Evolutionary conservation across 2,329 filamentous ascomycete species (phyloP), one percentile per base, ranked within the genome.

Genomic region (Colletotrichum gigasporum): DNA sequence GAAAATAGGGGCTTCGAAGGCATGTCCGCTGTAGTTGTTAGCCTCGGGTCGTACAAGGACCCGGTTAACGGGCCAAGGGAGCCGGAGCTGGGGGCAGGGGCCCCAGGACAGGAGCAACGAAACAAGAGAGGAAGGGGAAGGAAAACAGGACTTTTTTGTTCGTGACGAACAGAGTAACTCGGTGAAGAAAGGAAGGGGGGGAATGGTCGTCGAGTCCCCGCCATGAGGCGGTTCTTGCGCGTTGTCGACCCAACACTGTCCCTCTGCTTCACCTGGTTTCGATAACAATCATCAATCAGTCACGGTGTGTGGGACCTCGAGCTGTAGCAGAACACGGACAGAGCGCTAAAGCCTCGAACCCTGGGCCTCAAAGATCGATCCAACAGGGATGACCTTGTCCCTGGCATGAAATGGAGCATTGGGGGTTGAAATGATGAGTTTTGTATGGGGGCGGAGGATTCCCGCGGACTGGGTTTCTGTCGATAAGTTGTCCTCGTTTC

Each of bases 331-430:
- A 42, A 63, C 44, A 50, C 53, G 39, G 53, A 37, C 53, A 35
- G 20, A 39, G 50, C 53, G 59, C 59, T 44, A 63, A 50, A 58
- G 28, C 39, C 22, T 63, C 59, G 52, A 63, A 63, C 44, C 22
- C 44, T 58, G 44, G 55, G 47, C 55, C 59, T 26, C 37, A 53
- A 44, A 63, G 53, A 63, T 60, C 61, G 47, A 63, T 60, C 55
- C 47, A 24, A 26, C 39, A 18, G 44, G 60, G 37, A 20, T 18
- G 20, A 30, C 28, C 55, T 32, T 52, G 26, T 39, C 55, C 61
- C 47, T 47, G 20, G 16, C 47, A 22, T 34, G 24, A 12, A 16
- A 53, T 47, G 61, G 61, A 26, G 55, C 47, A 22, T 60, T 60
- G 41, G 41, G 54, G 44, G 18, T 45, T 30, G 34, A 24, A 20